Base-by-base conservation (phyloP, 2,329 filamentous ascomycete species). In the Pestalotiopsis sp. region DNA sequence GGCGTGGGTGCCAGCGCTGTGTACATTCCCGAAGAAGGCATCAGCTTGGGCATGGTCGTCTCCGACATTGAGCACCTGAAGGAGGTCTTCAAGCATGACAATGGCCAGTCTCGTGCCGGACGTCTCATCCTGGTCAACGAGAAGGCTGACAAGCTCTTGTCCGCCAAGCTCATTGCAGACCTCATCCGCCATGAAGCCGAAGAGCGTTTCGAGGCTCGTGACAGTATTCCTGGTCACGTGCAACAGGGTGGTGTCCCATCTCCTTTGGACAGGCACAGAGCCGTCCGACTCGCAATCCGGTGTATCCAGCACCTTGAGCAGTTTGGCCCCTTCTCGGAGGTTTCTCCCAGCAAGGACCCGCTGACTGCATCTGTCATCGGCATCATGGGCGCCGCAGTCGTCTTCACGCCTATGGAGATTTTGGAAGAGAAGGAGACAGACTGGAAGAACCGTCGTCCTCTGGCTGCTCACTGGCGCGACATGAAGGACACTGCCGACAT, bases 61-160 rank as follows among this genome's bases (percentile, higher is more conserved):
- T 87, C 90, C 4, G 96, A 99, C 75, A 97, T 99, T 74, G 90
- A 92, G 69, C 92, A 97, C 78, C 86, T 99, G 48, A 94, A 95
- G 71, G 85, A 95, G 17, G 91, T 93, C 67, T 99, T 99, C 81
- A 84, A 87, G 14, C 88, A 91, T 68, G 96, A 99, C 82, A 91
- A 90, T 75, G 96, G 96, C 68, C 92, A 96, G 79, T 94, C 91
- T 61, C 91, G 94, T 66, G 95, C 94, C 0, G 96, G 96, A 44
- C 95, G 97, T 73, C 88, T 98, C 70, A 97, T 99, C 71, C 89
- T 99, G n/a, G 90, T 97, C 78, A 98, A 98, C 80, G 96, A 99
- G 81, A 94, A 94, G 81, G 92, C 96, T 6, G 97, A 93, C 75
- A 90, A 87, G 75, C 94, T 94, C 17, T 98, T 98, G 85, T 93